Percentiles rank a stretch among this genome's conserved stretches.
Conservation (phyloP, 495 filamentous ascomycete genomes). For the Aspergillus kassunensis region DNA sequence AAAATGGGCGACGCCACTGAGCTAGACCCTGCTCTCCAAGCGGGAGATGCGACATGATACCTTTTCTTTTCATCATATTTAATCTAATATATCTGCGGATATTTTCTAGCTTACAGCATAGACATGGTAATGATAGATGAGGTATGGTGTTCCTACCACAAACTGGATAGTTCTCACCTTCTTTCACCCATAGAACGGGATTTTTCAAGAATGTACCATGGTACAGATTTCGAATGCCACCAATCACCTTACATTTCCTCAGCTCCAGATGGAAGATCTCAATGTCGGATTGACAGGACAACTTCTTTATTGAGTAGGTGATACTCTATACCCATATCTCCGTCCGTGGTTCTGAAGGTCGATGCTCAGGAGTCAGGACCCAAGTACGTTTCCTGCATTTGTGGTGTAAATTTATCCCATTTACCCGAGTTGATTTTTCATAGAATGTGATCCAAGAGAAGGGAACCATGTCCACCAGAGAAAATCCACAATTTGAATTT, state of each 20-base stretch:
- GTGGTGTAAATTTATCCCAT: too few relatives aligned
- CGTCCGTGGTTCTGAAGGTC: neutral
- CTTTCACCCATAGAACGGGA: neutral
- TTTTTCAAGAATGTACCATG: neutral
- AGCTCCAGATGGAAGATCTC: too few relatives aligned
- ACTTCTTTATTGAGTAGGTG: neutral
- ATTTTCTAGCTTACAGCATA: too few relatives aligned
- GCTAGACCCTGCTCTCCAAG: neutral
- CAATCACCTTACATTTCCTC: neutral
- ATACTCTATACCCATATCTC: too few relatives aligned
- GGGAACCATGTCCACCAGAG: neutral
- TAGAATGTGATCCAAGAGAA: neutral
- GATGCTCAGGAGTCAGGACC: neutral
- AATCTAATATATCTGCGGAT: neutral
- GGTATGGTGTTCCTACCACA: too few relatives aligned
- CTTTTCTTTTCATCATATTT: neutral
- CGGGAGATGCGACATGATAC: neutral
- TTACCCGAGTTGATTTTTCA: too few relatives aligned
- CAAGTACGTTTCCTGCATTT: too few relatives aligned
- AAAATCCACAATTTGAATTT: neutral
- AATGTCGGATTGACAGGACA: constrained; percentile 1
- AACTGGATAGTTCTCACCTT: too few relatives aligned
- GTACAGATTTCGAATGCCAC: neutral
- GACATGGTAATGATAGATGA: neutral
- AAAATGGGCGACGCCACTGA: constrained; percentile 20